Evolutionary conservation across 1,139 yeast species (phyloP), one percentile per base, ranked within the genome.

Genomic region (Yamadazyma jaroonii): DNA sequence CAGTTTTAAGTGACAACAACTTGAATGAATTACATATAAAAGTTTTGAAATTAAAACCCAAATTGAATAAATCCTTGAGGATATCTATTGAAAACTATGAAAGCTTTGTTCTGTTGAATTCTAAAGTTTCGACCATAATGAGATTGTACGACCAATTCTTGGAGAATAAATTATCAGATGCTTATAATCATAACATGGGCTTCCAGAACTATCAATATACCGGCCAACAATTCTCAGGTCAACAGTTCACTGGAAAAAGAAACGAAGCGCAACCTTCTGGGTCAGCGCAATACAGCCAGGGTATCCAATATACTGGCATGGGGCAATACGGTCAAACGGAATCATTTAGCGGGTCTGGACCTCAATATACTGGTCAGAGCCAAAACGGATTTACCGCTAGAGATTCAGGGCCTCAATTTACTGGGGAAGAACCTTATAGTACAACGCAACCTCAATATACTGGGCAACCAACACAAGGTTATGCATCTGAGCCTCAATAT

Each of bases 121-220:
- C 86, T 33, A 88, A 92, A 54, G 74, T 92, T 38, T 81, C 86
- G 36, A 84, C 94, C 3, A 84, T 89, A 24, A 77, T 84, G 51
- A 72, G 85, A 44, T 71, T 84, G 34, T 92, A 92, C 54, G 96
- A 92, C 57, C 77, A 77, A 44, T 72, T 85, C 38, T 67, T 90
- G 43, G 96, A 92, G 48, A 74, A 77, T 27, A 74, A 89, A 56
- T 66, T 84, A 37, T 62, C 66, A 25, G 62, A 62, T 46, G 77
- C 78, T 1, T 75, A 75, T 50, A 67, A 68, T 24, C 11, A 29
- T 14, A 17, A 17, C 6, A 17, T 17, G 20, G 6, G 20, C 6
- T 17, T 17, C 20, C 20, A 17, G 6, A 17, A 17, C 6, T 35
- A 26, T 17, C 38, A 35, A 35, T 20, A 31, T 11, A 31, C 34